Percentiles rank a stretch among this genome's conserved stretches.
Conservation (phyloP, 352 stramenopile genomes). For the Halophytophthora polymorphica region DNA sequence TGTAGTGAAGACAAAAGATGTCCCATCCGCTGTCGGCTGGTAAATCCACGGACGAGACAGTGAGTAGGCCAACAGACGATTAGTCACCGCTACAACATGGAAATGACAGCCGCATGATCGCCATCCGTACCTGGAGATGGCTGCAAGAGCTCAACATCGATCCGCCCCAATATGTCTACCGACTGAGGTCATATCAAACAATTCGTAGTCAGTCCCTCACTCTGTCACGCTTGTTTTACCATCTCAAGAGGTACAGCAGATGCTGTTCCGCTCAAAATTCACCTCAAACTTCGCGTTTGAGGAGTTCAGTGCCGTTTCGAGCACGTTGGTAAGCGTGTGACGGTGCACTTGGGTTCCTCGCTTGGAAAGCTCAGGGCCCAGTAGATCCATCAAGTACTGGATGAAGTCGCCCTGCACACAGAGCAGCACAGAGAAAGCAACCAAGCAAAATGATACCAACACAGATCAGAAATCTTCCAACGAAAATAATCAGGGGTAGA, state of each 20-base stretch:
- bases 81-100: not conserved
- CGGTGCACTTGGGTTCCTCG: constrained; percentile 90
- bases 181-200: constrained; percentile 33
- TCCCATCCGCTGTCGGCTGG: constrained; percentile 92
- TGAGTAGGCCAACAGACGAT: not conserved
- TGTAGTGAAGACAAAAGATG: constrained; percentile 92
- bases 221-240: not conserved
- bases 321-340: constrained; percentile 92
- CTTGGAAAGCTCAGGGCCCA: constrained; percentile 90
- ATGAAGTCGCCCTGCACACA: constrained; percentile 93
- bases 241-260: not conserved
- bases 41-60: not conserved
- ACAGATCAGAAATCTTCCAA: not conserved
- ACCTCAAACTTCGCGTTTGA: constrained; percentile 96
- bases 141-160: constrained; percentile 91
- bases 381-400: constrained; percentile 93
- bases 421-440: not conserved
- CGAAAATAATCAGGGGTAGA: not conserved
- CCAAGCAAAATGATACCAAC: not conserved
- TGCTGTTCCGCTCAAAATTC: constrained; percentile 6
- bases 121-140: constrained; percentile 46
- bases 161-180: constrained; percentile 88
- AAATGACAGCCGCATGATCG: not conserved
- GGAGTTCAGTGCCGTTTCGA: constrained; percentile 93
- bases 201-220: not conserved